Evolutionary conservation across 2,329 filamentous ascomycete genomes (phyloP).

Genomic region (Penicillium sp.): DNA sequence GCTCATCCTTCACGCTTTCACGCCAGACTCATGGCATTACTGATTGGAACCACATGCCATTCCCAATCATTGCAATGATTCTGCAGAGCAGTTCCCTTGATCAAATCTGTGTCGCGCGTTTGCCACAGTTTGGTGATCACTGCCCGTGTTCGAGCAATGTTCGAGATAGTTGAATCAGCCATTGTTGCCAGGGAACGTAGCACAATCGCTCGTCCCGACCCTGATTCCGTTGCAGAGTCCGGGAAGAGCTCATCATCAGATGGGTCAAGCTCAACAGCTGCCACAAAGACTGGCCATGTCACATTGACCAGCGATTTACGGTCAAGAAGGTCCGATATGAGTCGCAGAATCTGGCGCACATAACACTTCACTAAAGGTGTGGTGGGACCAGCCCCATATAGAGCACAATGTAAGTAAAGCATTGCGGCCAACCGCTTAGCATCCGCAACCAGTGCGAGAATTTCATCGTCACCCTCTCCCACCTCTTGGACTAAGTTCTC

Average conservation of each 20-base stretch:
- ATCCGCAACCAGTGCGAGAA: constrained; percentile 38
- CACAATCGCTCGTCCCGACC: constrained; percentile 39
- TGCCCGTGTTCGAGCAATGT: constrained; percentile 44
- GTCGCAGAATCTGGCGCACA: constrained; percentile 35
- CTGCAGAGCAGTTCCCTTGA: constrained; percentile 18
- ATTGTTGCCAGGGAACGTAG: constrained; percentile 41
- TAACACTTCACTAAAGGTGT: constrained; percentile 33
- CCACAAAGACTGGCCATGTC: constrained; percentile 45
- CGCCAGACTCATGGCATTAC: constrained; percentile 42
- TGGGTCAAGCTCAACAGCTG: constrained; percentile 43
- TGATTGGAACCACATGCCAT: constrained; percentile 41
- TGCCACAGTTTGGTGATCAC: constrained; percentile 51
- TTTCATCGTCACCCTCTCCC: constrained; percentile 28
- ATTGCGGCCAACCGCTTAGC: constrained; percentile 45
- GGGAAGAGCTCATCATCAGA: constrained; percentile 36
- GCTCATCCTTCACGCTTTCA: constrained; percentile 15
- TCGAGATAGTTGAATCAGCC: constrained; percentile 41
- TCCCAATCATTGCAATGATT: constrained; percentile 41
- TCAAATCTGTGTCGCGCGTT: constrained; percentile 38
- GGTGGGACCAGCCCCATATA: constrained; percentile 43
- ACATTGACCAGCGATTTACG: constrained; percentile 33
- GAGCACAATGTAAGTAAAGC: constrained; percentile 46
- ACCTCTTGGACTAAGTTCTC: constrained; percentile 34
- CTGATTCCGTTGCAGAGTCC: constrained; percentile 14
- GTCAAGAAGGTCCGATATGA: constrained; percentile 33